Evolutionary conservation across 495 filamentous ascomycete genomes (phyloP), one percentile per base, ranked within the genome.

Genomic region (Terfezia claveryi): DNA sequence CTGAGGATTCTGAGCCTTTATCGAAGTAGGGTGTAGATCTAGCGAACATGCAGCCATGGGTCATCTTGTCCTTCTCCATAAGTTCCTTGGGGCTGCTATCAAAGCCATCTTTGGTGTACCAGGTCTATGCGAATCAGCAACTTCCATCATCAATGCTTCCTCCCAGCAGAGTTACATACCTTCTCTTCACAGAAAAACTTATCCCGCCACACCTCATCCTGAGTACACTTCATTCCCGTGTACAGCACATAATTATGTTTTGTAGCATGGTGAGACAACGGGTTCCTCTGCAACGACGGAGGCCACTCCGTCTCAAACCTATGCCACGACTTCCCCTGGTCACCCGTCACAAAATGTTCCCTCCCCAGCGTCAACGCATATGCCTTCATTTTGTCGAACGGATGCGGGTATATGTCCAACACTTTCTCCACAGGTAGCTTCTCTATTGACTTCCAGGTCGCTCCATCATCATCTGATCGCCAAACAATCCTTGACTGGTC

Each of bases 91-190:
- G 73, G 38, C 71, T 64, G 8, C 72, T 75, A 46, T 80, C 67
- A 69, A 98, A 98, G 52, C 83, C 83, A 66, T 98, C 78, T 14
- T 71, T 79, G 2, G 91, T 96, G 62, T 94, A 95, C 65, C 75
- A 80, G 20, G 80, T 72, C 62, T 71, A 63, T 38, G n/a, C 23
- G 53, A 51, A 36, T 20, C 36, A n/a, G 27, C 27, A 27, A 55
- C n/a, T 14, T 36, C 11, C 16, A 5, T 59, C 16, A 38, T 36
- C 37, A 16, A 60, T n/a, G 27, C 27, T 41, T 54, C 37, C 12
- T 10, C 23, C 37, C 12, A 37, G 57, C 32, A 1, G 23, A 37
- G 50, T 2, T 17, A 53, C 62, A 59, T 17, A 67, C 65, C 55
- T 55, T 58, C 56, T 68, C 68, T 53, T 65, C 50, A 53, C 69